Conservation (phyloP, 2,329 filamentous ascomycete genomes). For the Davidsoniella eucalypti region DNA sequence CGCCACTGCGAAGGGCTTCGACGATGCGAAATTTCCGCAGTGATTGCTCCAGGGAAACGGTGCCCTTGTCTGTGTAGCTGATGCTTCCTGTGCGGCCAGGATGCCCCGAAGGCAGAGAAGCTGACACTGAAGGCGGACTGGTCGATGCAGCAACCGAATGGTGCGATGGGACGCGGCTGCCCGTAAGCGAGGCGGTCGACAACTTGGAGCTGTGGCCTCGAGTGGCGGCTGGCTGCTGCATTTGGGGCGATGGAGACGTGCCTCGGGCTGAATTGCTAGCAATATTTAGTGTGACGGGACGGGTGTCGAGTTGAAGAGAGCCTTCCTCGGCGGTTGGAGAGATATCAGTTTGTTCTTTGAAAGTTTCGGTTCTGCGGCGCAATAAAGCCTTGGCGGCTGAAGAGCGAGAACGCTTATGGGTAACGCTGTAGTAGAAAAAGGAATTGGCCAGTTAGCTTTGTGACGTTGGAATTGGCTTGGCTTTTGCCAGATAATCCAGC, state of each 20-base stretch:
- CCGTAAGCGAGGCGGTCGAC: constrained; percentile 25
- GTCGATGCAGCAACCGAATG: constrained; percentile 19
- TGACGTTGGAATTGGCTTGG: neutral
- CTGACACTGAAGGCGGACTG: constrained; percentile 20
- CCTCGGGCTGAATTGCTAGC: constrained; percentile 1
- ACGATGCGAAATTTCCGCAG: constrained; percentile 90
- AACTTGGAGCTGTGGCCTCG: constrained; percentile 31
- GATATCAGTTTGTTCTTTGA: constrained; percentile 6
- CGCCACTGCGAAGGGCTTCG: constrained; percentile 77
- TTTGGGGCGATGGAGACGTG: constrained; percentile 3
- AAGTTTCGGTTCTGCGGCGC: constrained; percentile 6
- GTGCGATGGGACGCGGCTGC: constrained; percentile 27
- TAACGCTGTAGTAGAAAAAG: neutral
- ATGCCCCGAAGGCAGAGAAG: constrained; percentile 11
- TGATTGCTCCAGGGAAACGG: constrained; percentile 65
- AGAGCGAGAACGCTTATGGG: constrained; percentile 11
- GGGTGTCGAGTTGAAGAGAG: constrained; percentile 4
- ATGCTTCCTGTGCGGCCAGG: constrained; percentile 14
- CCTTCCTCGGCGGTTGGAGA: constrained; percentile 6
- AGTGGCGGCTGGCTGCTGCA: constrained; percentile 12
- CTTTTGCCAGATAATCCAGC: neutral
- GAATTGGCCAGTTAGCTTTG: neutral
- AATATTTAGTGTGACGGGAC: constrained; percentile 6
- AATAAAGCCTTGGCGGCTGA: constrained; percentile 10
- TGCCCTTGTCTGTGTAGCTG: constrained; percentile 24